Conservation (phyloP, 768 basidiomycete species). For the Russula olivacea region DNA sequence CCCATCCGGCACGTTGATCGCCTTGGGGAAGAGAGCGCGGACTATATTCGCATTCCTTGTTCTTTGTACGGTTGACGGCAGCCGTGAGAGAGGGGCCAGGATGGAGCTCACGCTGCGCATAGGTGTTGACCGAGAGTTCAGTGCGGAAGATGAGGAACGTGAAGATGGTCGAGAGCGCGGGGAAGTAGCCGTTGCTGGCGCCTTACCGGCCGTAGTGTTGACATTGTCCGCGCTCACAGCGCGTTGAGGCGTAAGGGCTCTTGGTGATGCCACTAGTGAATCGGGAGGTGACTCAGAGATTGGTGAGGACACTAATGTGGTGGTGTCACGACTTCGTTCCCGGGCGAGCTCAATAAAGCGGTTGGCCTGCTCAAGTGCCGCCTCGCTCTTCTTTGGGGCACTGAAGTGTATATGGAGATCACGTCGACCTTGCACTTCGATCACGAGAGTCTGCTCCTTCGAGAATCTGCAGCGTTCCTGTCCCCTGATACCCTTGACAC, state of each 20-base stretch:
- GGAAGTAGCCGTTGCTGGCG: neutral
- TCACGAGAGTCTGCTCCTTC: slow-evolving; percentile 5
- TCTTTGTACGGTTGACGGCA: slow-evolving; percentile 32
- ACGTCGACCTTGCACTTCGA: slow-evolving; percentile 19
- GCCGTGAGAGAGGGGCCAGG: slow-evolving; percentile 43
- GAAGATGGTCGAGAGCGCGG: neutral
- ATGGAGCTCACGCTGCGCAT: slow-evolving; percentile 33
- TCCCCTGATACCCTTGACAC: slow-evolving; percentile 9
- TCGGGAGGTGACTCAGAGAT: neutral
- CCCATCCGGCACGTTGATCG: slow-evolving; percentile 42
- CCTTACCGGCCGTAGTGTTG: neutral
- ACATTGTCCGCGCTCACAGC: neutral
- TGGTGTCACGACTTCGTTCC: neutral
- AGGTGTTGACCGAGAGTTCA: neutral
- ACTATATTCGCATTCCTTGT: slow-evolving; percentile 32
- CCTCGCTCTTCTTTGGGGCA: slow-evolving; percentile 3
- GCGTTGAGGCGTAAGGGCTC: neutral
- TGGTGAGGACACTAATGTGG: neutral
- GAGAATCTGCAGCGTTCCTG: slow-evolving; percentile 3
- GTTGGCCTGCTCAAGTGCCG: slow-evolving; percentile 7
- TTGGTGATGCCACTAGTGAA: neutral
- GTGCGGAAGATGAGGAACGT: slow-evolving; percentile 1
- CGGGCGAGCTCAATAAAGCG: slow-evolving; percentile 8
- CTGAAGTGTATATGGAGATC: slow-evolving; percentile 16
- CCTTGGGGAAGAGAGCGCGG: slow-evolving; percentile 38